Conservation (phyloP, 1,139 yeast genomes). For the Candida sojae region DNA sequence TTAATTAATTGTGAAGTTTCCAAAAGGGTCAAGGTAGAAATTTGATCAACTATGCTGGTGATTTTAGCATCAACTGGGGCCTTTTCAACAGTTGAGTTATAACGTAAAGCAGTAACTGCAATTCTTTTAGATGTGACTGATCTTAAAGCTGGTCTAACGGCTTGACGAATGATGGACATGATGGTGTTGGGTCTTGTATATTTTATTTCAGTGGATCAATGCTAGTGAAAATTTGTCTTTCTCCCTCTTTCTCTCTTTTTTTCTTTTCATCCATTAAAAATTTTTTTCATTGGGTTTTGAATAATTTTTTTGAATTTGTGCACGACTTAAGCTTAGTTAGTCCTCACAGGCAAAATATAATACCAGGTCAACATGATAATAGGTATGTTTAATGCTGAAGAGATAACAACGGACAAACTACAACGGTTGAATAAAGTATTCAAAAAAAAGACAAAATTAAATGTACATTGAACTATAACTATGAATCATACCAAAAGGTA, state of each 20-base stretch:
- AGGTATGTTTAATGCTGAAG: no score
- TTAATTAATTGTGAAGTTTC: conserved; percentile 85
- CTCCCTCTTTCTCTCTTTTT: background rate
- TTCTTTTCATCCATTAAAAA: background rate
- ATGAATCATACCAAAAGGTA: no score
- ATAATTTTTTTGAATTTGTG: background rate
- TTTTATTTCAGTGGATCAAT: no score
- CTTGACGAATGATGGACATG: conserved; percentile 34
- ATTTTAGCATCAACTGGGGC: conserved; percentile 86
- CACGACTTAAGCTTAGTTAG: background rate
- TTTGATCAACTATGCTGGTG: conserved; percentile 82
- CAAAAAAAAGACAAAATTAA: no score
- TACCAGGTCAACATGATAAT: no score
- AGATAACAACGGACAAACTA: no score
- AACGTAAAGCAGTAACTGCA: conserved; percentile 31
- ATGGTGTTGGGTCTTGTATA: background rate
- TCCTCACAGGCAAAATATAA: no score
- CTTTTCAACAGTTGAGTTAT: conserved; percentile 55
- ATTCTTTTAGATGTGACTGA: conserved; percentile 26
- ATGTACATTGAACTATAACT: no score
- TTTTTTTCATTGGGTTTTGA: conserved; percentile 2
- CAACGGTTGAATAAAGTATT: no score
- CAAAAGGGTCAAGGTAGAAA: conserved; percentile 81
- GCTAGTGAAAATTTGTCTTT: conserved; percentile 3
- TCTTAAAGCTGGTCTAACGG: conserved; percentile 41